phyloP scores from a whole-genome alignment of 164 flowering plant genomes.

The Piper longum region DNA sequence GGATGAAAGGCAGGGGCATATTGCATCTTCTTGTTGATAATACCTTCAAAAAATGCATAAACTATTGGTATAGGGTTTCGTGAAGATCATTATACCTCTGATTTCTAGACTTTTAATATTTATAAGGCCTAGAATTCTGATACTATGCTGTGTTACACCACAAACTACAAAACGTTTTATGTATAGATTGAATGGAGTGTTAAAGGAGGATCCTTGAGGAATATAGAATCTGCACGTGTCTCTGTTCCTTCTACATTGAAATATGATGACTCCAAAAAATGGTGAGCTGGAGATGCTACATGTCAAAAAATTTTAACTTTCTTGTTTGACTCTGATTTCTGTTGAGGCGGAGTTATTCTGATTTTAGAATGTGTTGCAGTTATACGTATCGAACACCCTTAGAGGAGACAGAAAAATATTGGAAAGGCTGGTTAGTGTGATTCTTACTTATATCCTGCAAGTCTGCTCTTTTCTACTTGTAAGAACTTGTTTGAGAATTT shows the following conservation, averaged over 20 bases:
- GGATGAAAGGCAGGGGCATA: too few species aligned
- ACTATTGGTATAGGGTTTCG: neutral
- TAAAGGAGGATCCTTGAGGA: slow-evolving; percentile 81
- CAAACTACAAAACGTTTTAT: neutral
- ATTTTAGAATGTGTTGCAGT: slow-evolving; percentile 38
- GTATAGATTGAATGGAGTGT: slow-evolving; percentile 89
- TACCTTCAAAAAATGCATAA: too few species aligned
- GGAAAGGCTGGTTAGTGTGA: slow-evolving; percentile 83
- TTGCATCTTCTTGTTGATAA: too few species aligned
- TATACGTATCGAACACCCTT: slow-evolving; percentile 59
- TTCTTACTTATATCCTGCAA: neutral
- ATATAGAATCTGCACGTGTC: slow-evolving; percentile 83
- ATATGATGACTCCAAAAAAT: slow-evolving; percentile 70
- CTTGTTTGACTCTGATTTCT: neutral
- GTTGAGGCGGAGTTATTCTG: slow-evolving; percentile 4
- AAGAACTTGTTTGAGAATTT: too few species aligned
- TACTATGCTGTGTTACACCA: neutral
- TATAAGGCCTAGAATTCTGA: neutral
- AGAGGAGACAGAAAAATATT: slow-evolving; percentile 79
- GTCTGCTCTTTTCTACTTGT: too few species aligned
- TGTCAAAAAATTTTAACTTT: neutral
- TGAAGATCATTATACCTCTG: neutral
- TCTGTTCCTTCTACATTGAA: slow-evolving; percentile 79
- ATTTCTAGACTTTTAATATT: neutral
- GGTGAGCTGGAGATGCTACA: slow-evolving; percentile 28